Conservation (phyloP, 129 eudicot species). For the Centrapalus pauciflorus region DNA sequence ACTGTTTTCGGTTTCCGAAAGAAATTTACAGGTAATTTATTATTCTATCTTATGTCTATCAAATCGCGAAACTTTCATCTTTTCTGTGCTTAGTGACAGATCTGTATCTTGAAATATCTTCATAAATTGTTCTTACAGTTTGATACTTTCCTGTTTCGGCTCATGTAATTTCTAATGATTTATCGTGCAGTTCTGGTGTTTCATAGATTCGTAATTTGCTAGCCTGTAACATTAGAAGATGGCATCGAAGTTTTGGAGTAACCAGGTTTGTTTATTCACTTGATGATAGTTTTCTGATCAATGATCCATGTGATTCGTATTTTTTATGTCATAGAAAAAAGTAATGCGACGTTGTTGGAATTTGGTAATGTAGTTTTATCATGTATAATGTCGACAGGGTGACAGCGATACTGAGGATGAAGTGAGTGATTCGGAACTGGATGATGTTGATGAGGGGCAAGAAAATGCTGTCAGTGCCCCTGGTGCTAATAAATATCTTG, state of each 20-base stretch:
- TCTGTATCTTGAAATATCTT: background rate
- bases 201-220: background rate
- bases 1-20: too few species aligned
- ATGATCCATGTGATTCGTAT: background rate
- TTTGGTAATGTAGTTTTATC: slow-evolving; percentile 4
- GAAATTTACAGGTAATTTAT: too few species aligned
- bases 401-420: slow-evolving; percentile 66
- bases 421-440: slow-evolving; percentile 48
- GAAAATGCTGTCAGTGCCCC: background rate
- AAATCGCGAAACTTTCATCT: background rate
- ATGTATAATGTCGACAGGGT: slow-evolving; percentile 22
- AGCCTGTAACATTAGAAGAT: background rate
- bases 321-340: too few species aligned
- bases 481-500: slow-evolving; percentile 27
- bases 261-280: slow-evolving; percentile 20
- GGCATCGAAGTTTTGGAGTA: slow-evolving; percentile 35
- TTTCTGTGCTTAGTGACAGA: background rate
- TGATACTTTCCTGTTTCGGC: background rate
- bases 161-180: background rate
- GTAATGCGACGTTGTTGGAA: background rate
- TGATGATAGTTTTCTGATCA: background rate
- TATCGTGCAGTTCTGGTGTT: background rate
- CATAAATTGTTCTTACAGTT: background rate
- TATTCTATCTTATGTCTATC: too few species aligned
- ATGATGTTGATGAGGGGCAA: slow-evolving; percentile 28